A percentile compares a stretch with the other conserved stretches of the same genome.
Evolutionary conservation across 1,139 yeast genomes (phyloP).

Genomic region (Candida sp.): DNA sequence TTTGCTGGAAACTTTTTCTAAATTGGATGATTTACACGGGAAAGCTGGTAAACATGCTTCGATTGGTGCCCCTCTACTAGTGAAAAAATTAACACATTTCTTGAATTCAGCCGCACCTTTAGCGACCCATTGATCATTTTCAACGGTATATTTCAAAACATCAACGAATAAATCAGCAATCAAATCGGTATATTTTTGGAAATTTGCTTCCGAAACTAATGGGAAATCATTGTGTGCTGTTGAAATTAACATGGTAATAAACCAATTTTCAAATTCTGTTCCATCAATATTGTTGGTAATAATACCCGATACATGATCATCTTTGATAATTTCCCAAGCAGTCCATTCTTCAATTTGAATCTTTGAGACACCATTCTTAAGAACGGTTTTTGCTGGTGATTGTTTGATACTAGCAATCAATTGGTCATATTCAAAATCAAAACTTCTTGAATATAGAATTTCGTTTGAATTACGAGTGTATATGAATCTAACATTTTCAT

Average conservation of each 20-base stretch:
- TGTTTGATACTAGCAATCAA: constrained; percentile 3
- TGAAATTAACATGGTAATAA: constrained; percentile 22
- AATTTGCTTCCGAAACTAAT: constrained; percentile 1
- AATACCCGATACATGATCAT: constrained; percentile 21
- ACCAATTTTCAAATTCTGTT: constrained; percentile 31
- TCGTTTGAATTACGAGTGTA: constrained; percentile 20
- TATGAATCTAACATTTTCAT: constrained; percentile 27
- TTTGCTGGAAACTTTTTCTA: constrained; percentile 47
- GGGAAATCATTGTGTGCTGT: constrained; percentile 10
- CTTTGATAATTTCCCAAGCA: constrained; percentile 17
- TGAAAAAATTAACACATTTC: constrained; percentile 42
- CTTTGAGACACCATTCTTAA: constrained; percentile 8
- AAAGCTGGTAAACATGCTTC: constrained; percentile 64
- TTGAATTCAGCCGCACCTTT: constrained; percentile 43
- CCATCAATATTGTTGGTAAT: constrained; percentile 20
- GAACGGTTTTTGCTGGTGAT: constrained; percentile 3
- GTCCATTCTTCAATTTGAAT: constrained; percentile 8
- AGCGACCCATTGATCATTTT: constrained; percentile 46
- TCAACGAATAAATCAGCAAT: constrained; percentile 34
- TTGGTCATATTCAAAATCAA: constrained; percentile 4
- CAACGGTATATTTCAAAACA: constrained; percentile 44
- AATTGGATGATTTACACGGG: constrained; percentile 60
- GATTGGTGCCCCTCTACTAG: constrained; percentile 41
- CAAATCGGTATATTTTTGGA: constrained; percentile 11
- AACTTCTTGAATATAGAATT: constrained; percentile 9